Percentiles rank a stretch among this genome's conserved stretches.
These are phyloP conservation scores for Syzygium oleosum DNA, from an alignment of 345 rosid genomes.

Conservation along the genomic window DNA sequence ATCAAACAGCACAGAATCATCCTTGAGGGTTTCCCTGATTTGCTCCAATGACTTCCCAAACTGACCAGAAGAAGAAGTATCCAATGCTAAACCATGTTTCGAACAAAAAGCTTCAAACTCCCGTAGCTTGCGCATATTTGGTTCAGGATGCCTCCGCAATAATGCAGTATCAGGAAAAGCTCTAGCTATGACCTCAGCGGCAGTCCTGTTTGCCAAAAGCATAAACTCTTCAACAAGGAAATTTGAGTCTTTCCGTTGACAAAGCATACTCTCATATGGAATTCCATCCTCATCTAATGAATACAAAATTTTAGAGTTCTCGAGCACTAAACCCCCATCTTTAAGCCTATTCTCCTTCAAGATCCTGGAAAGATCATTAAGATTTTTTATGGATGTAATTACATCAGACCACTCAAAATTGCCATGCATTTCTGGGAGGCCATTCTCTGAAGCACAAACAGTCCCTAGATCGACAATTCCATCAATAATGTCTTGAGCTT, in stretches of 20 bases:
- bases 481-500: constrained; percentile 59
- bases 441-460: constrained; percentile 13
- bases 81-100: constrained; percentile 64
- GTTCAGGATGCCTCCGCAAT: constrained; percentile 85
- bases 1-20: constrained; percentile 53
- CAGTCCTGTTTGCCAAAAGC: constrained; percentile 86
- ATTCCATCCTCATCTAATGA: constrained; percentile 63
- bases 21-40: constrained; percentile 54
- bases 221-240: constrained; percentile 88
- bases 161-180: constrained; percentile 74
- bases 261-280: constrained; percentile 51
- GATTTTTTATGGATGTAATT: constrained; percentile 41
- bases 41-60: constrained; percentile 48
- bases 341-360: constrained; percentile 52
- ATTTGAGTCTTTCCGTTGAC: constrained; percentile 37
- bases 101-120: constrained; percentile 75
- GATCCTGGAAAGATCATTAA: constrained; percentile 45
- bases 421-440: constrained; percentile 51
- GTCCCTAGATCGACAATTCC: constrained; percentile 19
- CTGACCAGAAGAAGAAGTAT: constrained; percentile 65
- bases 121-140: constrained; percentile 71
- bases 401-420: constrained; percentile 60
- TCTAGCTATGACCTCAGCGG: constrained; percentile 80
- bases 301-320: constrained; percentile 43
- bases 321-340: constrained; percentile 73